phyloP scores from a whole-genome alignment of 495 filamentous ascomycete species.

The Daldinia caldariorum region DNA sequence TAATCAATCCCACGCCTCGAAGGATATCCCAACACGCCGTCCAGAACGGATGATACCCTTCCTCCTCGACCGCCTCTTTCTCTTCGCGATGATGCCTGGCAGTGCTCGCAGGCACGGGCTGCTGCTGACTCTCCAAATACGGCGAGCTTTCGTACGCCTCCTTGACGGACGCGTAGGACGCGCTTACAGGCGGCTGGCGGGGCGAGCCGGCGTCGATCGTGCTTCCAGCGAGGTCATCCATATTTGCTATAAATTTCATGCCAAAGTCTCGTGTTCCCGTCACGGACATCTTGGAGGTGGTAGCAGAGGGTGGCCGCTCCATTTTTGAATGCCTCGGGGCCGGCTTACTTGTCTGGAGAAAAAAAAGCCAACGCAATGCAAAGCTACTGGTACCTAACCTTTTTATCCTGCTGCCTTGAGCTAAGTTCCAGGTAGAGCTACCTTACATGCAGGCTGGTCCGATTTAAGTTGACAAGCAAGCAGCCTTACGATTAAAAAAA shows the following conservation, averaged over 20 bases:
- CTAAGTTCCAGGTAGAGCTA: not conserved
- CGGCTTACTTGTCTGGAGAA: not conserved
- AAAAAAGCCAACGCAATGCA: not conserved
- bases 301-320: constrained; percentile 35
- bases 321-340: constrained; percentile 16
- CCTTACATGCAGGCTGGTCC: not conserved
- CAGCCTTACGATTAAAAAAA: not conserved
- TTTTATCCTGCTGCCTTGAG: constrained; percentile 1
- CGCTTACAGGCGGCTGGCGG: not conserved
- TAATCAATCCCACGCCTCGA: constrained; percentile 59
- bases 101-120: not conserved
- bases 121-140: constrained; percentile 18
- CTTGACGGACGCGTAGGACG: not conserved
- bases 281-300: constrained; percentile 34
- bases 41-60: constrained; percentile 39
- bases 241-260: constrained; percentile 34
- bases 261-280: constrained; percentile 38
- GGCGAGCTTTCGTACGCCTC: constrained; percentile 6
- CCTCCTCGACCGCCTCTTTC: constrained; percentile 22
- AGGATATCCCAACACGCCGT: constrained; percentile 30
- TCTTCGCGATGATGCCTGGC: not conserved
- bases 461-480: not conserved
- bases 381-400: not conserved
- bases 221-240: constrained; percentile 17
- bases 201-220: not conserved